These are phyloP conservation scores for Backusella psychrophila DNA, from an alignment of 192 early-diverging fungal genomes.

Conservation along the genomic window DNA sequence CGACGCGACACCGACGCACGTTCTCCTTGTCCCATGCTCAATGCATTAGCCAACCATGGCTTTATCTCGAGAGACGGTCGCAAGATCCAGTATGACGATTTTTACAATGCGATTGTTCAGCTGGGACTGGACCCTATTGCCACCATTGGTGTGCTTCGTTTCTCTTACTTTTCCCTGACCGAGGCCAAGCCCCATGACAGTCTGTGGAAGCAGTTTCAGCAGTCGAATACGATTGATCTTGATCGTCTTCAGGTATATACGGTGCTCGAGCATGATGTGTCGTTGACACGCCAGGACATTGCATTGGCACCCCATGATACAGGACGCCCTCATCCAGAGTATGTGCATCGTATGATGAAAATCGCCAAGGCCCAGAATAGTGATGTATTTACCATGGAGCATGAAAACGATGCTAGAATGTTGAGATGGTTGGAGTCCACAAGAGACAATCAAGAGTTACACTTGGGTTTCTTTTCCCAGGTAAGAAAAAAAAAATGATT, in stretches of 20 bases:
- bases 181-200: neutral
- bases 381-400: neutral
- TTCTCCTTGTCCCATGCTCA: constrained; percentile 16
- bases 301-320: neutral
- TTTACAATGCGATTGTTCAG: neutral
- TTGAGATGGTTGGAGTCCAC: constrained; percentile 2
- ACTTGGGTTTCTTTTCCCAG: constrained; percentile 9
- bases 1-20: neutral
- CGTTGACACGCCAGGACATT: neutral
- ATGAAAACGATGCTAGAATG: constrained; percentile 1
- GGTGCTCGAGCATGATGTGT: constrained; percentile 11
- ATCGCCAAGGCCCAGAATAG: neutral
- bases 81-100: neutral
- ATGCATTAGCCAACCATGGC: constrained; percentile 22
- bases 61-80: neutral
- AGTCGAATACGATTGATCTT: neutral
- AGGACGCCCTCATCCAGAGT: neutral
- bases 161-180: neutral
- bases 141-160: neutral
- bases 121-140: neutral
- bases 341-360: neutral
- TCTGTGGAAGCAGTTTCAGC: neutral
- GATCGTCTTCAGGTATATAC: neutral
- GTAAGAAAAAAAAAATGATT: neutral
- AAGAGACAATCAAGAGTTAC: neutral